Percentiles rank a stretch among this genome's conserved stretches.
Evolutionary conservation across 306 rosid genomes (phyloP).

Genomic region (Vachellia pachyceras): DNA sequence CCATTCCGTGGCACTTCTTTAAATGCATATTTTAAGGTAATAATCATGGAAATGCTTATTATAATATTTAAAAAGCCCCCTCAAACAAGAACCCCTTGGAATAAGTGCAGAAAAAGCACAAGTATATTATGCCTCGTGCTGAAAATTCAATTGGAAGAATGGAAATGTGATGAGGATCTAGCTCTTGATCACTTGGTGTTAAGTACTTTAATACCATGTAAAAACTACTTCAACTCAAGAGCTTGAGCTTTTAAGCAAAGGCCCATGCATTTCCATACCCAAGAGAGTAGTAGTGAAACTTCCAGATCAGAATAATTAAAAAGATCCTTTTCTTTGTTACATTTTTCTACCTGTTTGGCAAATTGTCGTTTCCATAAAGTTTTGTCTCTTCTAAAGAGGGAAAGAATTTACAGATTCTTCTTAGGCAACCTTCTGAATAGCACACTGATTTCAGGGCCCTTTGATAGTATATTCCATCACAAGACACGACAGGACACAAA

Average conservation of each 20-base stretch:
- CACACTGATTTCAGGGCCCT: neutral
- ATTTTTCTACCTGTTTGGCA: neutral
- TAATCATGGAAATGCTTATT: neutral
- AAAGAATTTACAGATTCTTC: neutral
- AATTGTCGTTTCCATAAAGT: neutral
- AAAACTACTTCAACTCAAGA: neutral
- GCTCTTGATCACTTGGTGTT: neutral
- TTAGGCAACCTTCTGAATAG: neutral
- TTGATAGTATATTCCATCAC: neutral
- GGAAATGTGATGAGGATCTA: neutral
- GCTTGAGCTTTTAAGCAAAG: neutral
- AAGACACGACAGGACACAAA: neutral
- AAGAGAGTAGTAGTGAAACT: neutral
- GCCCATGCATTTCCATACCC: neutral
- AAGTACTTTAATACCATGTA: neutral
- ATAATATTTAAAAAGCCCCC: neutral
- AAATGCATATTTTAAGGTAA: neutral
- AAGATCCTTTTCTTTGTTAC: neutral
- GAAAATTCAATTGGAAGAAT: neutral
- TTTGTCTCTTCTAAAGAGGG: neutral
- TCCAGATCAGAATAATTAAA: neutral
- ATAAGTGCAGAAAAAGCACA: neutral
- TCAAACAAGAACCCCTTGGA: neutral
- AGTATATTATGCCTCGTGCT: neutral
- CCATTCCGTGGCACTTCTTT: neutral